phyloP scores from a whole-genome alignment of 306 rosid genomes.

The Begonia masoniana region DNA sequence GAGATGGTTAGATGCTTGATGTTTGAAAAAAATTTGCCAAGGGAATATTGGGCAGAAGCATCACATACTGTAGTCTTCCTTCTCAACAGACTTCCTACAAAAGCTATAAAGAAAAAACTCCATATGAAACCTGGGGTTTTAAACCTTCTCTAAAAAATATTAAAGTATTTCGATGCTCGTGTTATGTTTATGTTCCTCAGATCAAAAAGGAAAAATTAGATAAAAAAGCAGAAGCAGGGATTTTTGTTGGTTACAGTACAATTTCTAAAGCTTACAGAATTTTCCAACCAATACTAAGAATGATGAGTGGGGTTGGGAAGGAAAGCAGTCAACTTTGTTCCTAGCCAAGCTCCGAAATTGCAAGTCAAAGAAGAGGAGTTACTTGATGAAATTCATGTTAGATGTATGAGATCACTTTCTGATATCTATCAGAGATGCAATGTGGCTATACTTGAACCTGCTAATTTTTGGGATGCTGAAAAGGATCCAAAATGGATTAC shows the following conservation, averaged over 20 bases:
- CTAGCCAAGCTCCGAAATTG: too few relatives aligned
- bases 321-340: too few relatives aligned
- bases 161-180: not conserved
- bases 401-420: too few relatives aligned
- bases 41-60: too few relatives aligned
- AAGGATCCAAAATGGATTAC: conserved; percentile 1
- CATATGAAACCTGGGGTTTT: not conserved
- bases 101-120: not conserved
- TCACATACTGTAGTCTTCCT: too few relatives aligned
- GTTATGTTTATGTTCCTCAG: not conserved
- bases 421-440: too few relatives aligned
- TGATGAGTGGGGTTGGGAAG: too few relatives aligned
- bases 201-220: too few relatives aligned
- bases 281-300: not conserved
- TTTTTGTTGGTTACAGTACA: conserved; percentile 3
- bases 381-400: too few relatives aligned
- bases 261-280: conserved; percentile 9
- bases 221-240: not conserved
- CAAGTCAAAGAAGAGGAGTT: not conserved
- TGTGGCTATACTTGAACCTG: not conserved
- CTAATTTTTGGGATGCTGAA: not conserved
- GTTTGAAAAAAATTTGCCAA: too few relatives aligned
- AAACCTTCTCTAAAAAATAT: not conserved
- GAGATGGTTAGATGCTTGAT: too few relatives aligned
- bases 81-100: too few relatives aligned